phyloP scores from a whole-genome alignment of 2,329 filamentous ascomycete genomes.

The Phaeosphaeria sp. region DNA sequence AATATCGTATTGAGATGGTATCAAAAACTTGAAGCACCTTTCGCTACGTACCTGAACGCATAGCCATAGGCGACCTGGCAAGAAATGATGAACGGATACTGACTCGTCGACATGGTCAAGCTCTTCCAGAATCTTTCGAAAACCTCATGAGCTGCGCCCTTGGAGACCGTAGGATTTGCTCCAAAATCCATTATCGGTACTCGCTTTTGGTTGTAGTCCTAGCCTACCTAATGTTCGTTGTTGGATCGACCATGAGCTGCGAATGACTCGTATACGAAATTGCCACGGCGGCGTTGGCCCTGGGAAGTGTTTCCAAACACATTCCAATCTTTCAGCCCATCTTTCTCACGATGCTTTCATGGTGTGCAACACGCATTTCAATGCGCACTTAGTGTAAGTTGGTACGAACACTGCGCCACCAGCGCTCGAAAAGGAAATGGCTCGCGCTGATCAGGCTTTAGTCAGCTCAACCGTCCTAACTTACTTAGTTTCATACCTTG shows the following conservation, averaged over 20 bases:
- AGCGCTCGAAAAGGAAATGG: background rate
- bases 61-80: background rate
- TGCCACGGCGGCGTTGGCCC: too few relatives aligned
- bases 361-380: background rate
- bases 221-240: too few relatives aligned
- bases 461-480: background rate
- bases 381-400: background rate
- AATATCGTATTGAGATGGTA: too few relatives aligned
- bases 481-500: background rate
- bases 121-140: too few relatives aligned
- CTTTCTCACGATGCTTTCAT: background rate
- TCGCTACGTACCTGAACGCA: background rate
- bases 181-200: too few relatives aligned
- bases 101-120: too few relatives aligned
- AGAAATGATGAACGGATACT: background rate
- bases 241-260: too few relatives aligned
- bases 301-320: too few relatives aligned
- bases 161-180: too few relatives aligned
- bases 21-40: background rate
- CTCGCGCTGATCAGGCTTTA: background rate
- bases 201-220: too few relatives aligned
- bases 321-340: too few relatives aligned
- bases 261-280: too few relatives aligned
- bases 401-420: background rate
- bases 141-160: background rate